A percentile compares a stretch with the other conserved stretches of the same genome.
These are phyloP conservation scores for Lentinula lateritia DNA, from an alignment of 768 basidiomycete species.

Conservation along the genomic window DNA sequence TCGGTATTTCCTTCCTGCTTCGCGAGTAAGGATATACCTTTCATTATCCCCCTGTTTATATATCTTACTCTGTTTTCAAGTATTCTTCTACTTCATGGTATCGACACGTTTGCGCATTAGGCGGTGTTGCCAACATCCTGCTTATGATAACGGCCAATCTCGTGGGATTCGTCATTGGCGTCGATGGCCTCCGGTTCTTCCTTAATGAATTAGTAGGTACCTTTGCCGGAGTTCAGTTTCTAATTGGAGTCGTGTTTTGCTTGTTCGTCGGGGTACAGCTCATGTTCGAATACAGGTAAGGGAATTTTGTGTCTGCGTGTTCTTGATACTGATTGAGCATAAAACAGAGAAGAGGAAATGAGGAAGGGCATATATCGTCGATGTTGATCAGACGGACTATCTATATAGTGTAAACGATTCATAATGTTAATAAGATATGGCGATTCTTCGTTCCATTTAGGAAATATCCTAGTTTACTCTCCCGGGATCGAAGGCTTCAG, in stretches of 20 bases:
- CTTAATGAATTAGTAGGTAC: conserved; percentile 55
- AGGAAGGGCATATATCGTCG: too few species aligned
- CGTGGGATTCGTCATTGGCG: conserved; percentile 90
- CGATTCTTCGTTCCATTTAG: too few species aligned
- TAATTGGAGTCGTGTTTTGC: conserved; percentile 51
- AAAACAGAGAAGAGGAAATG: too few species aligned
- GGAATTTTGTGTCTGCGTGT: too few species aligned
- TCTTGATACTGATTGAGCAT: too few species aligned
- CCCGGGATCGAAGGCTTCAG: too few species aligned
- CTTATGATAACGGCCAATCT: conserved; percentile 90
- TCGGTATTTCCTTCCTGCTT: conserved; percentile 49
- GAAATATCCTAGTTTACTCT: too few species aligned
- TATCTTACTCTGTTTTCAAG: conserved; percentile 30
- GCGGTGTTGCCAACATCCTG: conserved; percentile 78
- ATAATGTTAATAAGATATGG: too few species aligned
- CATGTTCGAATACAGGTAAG: conserved; percentile 95
- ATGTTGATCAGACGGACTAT: too few species aligned
- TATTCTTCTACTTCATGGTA: conserved; percentile 73
- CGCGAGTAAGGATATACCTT: conserved; percentile 46
- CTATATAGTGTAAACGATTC: too few species aligned
- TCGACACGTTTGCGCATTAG: conserved; percentile 76
- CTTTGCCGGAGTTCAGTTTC: conserved; percentile 62
- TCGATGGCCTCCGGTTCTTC: conserved; percentile 73
- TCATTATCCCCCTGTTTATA: neutral
- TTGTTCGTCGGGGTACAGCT: conserved; percentile 82